Base-by-base conservation (phyloP, 805 yeast genomes). In the Debaryomyces hansenii region DNA sequence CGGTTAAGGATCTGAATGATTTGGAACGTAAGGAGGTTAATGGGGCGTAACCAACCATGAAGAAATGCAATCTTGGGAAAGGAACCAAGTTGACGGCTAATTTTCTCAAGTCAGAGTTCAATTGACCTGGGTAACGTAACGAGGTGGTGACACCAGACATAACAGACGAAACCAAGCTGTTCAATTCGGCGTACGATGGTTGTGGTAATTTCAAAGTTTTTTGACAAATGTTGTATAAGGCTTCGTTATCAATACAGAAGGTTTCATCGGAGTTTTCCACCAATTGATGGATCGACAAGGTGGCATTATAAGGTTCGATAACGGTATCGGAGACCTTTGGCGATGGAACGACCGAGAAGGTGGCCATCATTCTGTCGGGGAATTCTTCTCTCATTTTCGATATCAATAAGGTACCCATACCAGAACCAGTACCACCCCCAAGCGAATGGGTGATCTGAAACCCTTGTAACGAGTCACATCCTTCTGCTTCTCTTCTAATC, bases 71-170 rank as follows among this genome's bases (percentile, higher is more conserved):
- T 70, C 97, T 84, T 66, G 96, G 95, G 83, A 90, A 90, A 44
- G 97, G 97, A 49, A 90, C 96, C 71, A 90, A 78, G 73, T 90
- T 90, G 49, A 90, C 97, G 12, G 97, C 97, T 63, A 90, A 78
- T 69, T 90, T 90, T 73, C 96, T 84, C 66, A 90, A 76, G 71
- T 90, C 97, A 20, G 95, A 85, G 75, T 90, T 90, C 66, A 90
- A 82, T 75, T 90, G 96, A 64, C 97, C 96, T 50, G 97, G 97
- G 77, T 85, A 90, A 72, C 97, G 86, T 60, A 90, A 78, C 15
- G 96, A 87, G 15, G 97, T 90, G 45, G 97, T 90, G 47, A 90
- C 91, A 73, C 97, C 97, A 16, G 94, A 85, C 97, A 90, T 90
- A 47, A 90, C 97, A 38, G 90, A 81, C 12, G 96, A 85, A 31